These are phyloP conservation scores for Elaeagnus macrophylla DNA, from an alignment of 306 rosid genomes.

Conservation along the genomic window DNA sequence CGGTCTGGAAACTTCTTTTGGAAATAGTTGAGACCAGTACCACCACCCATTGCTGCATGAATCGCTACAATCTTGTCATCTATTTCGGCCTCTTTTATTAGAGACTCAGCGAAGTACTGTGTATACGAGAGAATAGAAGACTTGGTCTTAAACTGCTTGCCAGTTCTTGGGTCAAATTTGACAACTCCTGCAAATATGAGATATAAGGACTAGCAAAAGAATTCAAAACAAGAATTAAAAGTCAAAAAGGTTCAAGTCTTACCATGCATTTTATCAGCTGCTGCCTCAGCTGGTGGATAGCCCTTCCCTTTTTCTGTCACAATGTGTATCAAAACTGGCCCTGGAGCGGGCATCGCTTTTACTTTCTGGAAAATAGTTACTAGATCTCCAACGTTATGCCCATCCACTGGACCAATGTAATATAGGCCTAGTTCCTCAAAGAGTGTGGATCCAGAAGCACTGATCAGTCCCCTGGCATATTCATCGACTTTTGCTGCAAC, in stretches of 20 bases:
- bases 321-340: slow-evolving; percentile 83
- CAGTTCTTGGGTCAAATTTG: slow-evolving; percentile 79
- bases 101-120: slow-evolving; percentile 72
- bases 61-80: slow-evolving; percentile 74
- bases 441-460: slow-evolving; percentile 50
- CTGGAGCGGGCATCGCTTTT: slow-evolving; percentile 56
- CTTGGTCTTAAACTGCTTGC: slow-evolving; percentile 61
- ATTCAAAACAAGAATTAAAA: background rate
- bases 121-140: slow-evolving; percentile 65
- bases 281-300: slow-evolving; percentile 80
- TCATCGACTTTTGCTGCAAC: slow-evolving; percentile 79
- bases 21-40: slow-evolving; percentile 85
- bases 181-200: slow-evolving; percentile 55
- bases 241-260: slow-evolving; percentile 13
- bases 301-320: slow-evolving; percentile 95
- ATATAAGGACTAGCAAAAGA: slow-evolving; percentile 7
- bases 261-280: slow-evolving; percentile 90
- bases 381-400: slow-evolving; percentile 62
- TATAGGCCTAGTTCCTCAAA: slow-evolving; percentile 79
- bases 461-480: slow-evolving; percentile 60
- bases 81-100: slow-evolving; percentile 75
- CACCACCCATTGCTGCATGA: slow-evolving; percentile 98
- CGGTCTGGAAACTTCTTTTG: slow-evolving; percentile 78
- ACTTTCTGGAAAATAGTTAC: slow-evolving; percentile 58
- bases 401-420: slow-evolving; percentile 84